Percentiles rank a stretch among this genome's conserved stretches.
Evolutionary conservation across 352 stramenopile species (phyloP).

Genomic region (Phytophthora hybrid): DNA sequence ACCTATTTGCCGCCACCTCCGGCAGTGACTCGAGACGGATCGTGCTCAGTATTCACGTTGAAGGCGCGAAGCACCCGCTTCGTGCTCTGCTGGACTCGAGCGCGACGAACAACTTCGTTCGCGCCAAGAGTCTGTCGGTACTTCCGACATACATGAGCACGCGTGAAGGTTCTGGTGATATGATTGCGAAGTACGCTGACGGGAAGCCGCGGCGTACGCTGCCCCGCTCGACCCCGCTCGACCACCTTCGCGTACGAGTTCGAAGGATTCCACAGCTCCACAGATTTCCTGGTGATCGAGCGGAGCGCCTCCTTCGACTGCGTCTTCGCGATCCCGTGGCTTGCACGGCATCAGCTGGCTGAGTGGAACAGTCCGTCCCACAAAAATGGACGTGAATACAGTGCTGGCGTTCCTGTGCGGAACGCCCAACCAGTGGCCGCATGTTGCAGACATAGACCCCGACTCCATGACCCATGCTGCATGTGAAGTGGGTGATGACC

Average conservation of each 20-base stretch:
- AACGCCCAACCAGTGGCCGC: no score
- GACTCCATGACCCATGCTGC: no score
- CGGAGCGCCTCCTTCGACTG: constrained; percentile 34
- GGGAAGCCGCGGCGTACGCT: constrained; percentile 15
- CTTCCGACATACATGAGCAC: constrained; percentile 23
- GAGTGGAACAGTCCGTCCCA: constrained; percentile 14
- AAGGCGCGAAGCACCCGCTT: constrained; percentile 10
- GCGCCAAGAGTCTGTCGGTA: constrained; percentile 13
- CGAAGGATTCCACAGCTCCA: constrained; percentile 22
- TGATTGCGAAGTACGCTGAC: constrained; percentile 34
- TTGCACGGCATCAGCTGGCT: constrained; percentile 39
- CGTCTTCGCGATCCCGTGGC: constrained; percentile 43
- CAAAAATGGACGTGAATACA: constrained; percentile 28
- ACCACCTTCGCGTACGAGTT: constrained; percentile 25
- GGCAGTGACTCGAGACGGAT: constrained; percentile 27
- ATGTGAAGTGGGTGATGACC: no score
- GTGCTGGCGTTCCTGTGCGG: constrained; percentile 14
- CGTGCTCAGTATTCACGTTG: constrained; percentile 21
- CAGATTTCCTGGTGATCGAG: constrained; percentile 47
- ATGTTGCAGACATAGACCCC: no score
- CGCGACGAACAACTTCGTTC: constrained; percentile 42
- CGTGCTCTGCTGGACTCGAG: constrained; percentile 29
- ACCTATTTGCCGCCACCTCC: constrained; percentile 25
- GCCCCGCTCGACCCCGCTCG: constrained; percentile 18
- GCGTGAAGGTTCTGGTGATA: constrained; percentile 8